These are phyloP conservation scores for Fistulinella staudtii DNA, from an alignment of 1,284 basidiomycete species.

Conservation along the genomic window DNA sequence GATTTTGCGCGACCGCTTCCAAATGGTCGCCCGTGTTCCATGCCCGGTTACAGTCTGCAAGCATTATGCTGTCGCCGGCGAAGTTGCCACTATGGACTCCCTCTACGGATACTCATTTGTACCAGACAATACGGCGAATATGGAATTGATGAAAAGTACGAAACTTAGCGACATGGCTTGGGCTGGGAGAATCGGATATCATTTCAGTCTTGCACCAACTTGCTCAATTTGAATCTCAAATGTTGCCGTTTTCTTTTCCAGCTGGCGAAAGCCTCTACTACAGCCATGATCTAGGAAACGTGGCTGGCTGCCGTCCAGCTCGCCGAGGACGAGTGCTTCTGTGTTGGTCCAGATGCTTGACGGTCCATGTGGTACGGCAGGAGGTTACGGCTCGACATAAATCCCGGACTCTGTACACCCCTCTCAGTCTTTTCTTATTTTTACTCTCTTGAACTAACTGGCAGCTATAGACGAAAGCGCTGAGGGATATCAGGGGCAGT, in stretches of 20 bases:
- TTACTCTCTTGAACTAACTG: neutral
- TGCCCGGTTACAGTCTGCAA: conserved; percentile 44
- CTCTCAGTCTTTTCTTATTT: conserved; percentile 31
- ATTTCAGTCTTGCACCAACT: conserved; percentile 42
- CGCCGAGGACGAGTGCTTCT: conserved; percentile 35
- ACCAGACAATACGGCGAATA: conserved; percentile 46
- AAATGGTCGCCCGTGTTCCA: conserved; percentile 48
- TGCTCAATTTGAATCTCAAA: conserved; percentile 43
- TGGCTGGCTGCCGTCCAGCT: conserved; percentile 30
- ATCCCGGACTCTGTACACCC: conserved; percentile 46
- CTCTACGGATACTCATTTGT: conserved; percentile 50
- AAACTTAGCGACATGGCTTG: conserved; percentile 43
- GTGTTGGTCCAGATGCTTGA: conserved; percentile 43
- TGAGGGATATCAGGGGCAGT: no score
- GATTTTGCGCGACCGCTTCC: conserved; percentile 40
- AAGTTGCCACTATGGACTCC: conserved; percentile 48
- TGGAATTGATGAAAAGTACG: conserved; percentile 45
- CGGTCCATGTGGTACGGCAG: conserved; percentile 37
- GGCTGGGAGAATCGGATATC: conserved; percentile 40
- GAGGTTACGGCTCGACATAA: conserved; percentile 35
- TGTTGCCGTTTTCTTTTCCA: conserved; percentile 50
- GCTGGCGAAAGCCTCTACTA: conserved; percentile 45
- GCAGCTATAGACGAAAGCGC: conserved; percentile 42
- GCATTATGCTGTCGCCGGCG: conserved; percentile 45
- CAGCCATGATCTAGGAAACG: conserved; percentile 39